A percentile compares a stretch with the other conserved stretches of the same genome.
Conservation (phyloP, 129 eudicot species). For the Centaurea solstitialis region DNA sequence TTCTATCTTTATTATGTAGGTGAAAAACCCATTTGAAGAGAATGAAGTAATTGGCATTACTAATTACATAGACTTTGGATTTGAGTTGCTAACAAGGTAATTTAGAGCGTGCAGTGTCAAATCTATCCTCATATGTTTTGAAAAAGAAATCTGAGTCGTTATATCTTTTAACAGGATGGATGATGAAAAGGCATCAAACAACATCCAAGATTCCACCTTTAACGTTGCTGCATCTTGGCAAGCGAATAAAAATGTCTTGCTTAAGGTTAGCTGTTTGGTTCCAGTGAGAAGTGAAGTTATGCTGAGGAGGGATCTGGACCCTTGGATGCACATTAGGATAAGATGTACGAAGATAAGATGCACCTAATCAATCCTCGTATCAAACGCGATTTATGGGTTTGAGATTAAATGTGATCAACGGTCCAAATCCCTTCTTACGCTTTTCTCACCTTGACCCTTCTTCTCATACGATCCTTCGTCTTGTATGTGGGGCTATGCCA, state of each 20-base stretch:
- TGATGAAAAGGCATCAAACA: conserved; percentile 46
- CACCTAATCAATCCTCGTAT: no score
- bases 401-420: no score
- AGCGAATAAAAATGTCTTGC: conserved; percentile 83
- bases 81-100: conserved; percentile 84
- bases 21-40: conserved; percentile 79
- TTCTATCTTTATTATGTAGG: conserved; percentile 36
- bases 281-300: no score
- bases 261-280: conserved; percentile 53
- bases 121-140: not conserved
- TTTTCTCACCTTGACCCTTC: no score
- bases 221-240: conserved; percentile 99
- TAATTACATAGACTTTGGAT: conserved; percentile 90
- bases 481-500: not conserved
- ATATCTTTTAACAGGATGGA: conserved; percentile 49
- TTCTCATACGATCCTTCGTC: no score
- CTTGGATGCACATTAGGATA: no score
- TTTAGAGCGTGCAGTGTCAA: not conserved
- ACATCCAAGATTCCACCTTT: conserved; percentile 76
- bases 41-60: conserved; percentile 82
- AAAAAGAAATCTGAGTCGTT: conserved; percentile 12
- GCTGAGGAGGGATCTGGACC: no score
- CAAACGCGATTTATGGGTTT: no score
- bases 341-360: no score
- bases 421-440: no score